Conservation (phyloP, 768 basidiomycete species). For the Mycena filopes region DNA sequence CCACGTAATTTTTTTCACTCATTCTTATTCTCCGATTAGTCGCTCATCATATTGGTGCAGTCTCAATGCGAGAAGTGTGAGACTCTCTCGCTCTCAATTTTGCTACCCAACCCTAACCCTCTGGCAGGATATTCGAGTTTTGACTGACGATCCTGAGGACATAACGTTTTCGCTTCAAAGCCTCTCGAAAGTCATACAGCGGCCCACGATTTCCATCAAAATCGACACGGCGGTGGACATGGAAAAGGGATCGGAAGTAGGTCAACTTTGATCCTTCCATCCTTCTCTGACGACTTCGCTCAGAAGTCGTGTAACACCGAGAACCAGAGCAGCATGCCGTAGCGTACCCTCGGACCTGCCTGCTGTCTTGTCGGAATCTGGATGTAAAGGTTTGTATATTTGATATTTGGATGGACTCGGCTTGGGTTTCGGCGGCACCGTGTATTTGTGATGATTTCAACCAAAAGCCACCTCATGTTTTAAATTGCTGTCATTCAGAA, state of each 20-base stretch:
- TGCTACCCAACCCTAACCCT: too few relatives aligned
- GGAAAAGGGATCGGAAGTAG: slow-evolving; percentile 45
- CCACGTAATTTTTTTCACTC: too few relatives aligned
- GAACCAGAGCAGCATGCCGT: slow-evolving; percentile 22
- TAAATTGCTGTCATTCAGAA: slow-evolving; percentile 19
- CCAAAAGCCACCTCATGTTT: not conserved
- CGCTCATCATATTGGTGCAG: too few relatives aligned
- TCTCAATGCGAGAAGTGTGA: slow-evolving; percentile 55
- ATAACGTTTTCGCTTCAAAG: slow-evolving; percentile 59
- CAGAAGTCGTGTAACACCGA: slow-evolving; percentile 29
- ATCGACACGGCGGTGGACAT: slow-evolving; percentile 63
- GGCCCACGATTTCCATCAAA: slow-evolving; percentile 70
- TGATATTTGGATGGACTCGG: slow-evolving; percentile 10
- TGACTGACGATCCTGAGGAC: slow-evolving; percentile 58
- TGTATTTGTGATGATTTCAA: too few relatives aligned
- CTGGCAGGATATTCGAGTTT: slow-evolving; percentile 48
- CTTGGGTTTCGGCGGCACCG: not conserved
- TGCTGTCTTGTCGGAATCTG: not conserved
- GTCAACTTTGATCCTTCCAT: slow-evolving; percentile 1
- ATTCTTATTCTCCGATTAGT: too few relatives aligned
- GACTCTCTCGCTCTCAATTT: not conserved
- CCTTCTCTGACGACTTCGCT: slow-evolving; percentile 1
- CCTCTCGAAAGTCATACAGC: slow-evolving; percentile 51
- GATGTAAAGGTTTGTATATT: slow-evolving; percentile 10
- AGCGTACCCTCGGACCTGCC: not conserved